A percentile compares a stretch with the other conserved stretches of the same genome.
Conservation (phyloP, 306 rosid species). For the Cucurbita argyrosperma region DNA sequence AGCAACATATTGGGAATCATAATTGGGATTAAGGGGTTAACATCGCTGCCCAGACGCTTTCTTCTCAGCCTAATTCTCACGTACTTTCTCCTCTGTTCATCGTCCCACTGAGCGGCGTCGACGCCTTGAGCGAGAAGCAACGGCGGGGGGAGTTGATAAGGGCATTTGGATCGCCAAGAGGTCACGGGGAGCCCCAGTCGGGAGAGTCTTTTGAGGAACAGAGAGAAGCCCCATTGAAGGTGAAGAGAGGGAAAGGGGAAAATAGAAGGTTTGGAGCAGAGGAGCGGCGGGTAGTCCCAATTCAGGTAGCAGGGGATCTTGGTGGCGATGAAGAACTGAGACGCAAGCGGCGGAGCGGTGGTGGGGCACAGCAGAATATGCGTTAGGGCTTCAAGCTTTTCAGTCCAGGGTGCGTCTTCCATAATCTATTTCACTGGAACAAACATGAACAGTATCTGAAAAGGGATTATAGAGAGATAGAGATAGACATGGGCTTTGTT, state of each 20-base stretch:
- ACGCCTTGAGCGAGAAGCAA: slow-evolving; percentile 51
- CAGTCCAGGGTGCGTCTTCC: slow-evolving; percentile 52
- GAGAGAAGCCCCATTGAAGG: slow-evolving; percentile 36
- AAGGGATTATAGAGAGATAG: neutral
- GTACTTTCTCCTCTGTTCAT: slow-evolving; percentile 23
- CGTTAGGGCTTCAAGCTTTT: slow-evolving; percentile 46
- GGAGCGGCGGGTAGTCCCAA: slow-evolving; percentile 83
- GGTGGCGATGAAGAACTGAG: slow-evolving; percentile 53
- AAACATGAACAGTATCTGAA: neutral
- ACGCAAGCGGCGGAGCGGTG: slow-evolving; percentile 41
- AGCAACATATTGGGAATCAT: slow-evolving; percentile 43
- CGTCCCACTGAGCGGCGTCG: slow-evolving; percentile 46
- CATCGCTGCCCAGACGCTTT: slow-evolving; percentile 17
- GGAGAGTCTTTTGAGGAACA: slow-evolving; percentile 45
- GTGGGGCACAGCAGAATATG: slow-evolving; percentile 69
- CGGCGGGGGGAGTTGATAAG: slow-evolving; percentile 68
- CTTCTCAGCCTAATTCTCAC: slow-evolving; percentile 44
- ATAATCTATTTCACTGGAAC: neutral
- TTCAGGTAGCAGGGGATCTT: slow-evolving; percentile 65
- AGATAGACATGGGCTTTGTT: neutral
- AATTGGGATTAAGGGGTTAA: slow-evolving; percentile 41
- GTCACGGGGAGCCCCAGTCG: slow-evolving; percentile 25
- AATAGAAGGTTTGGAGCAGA: slow-evolving; percentile 26
- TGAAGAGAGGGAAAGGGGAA: slow-evolving; percentile 25
- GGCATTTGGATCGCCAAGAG: slow-evolving; percentile 83